Percentiles rank a stretch among this genome's conserved stretches.
Conservation (phyloP, 1,284 basidiomycete genomes). For the Cryptococcus maquisensis region DNA sequence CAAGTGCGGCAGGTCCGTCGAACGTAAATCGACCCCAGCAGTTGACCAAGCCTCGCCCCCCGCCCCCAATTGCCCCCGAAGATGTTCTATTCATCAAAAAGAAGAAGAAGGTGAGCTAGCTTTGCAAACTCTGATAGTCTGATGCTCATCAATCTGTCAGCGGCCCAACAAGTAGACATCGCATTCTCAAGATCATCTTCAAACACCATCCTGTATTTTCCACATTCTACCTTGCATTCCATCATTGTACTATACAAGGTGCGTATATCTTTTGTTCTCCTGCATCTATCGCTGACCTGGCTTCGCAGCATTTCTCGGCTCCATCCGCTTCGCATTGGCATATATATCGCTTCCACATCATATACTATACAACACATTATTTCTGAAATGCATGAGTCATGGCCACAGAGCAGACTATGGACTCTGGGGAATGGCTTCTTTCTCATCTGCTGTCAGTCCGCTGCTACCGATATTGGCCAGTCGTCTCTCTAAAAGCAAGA, state of each 20-base stretch:
- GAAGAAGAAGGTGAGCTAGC: slow-evolving; percentile 39
- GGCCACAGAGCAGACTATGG: background rate
- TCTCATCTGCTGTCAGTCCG: background rate
- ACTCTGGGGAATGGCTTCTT: background rate
- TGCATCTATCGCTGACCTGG: too few species aligned
- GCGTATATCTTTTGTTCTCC: too few species aligned
- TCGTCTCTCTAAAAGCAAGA: background rate
- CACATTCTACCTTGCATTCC: background rate
- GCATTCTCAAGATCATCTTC: background rate
- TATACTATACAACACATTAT: background rate
- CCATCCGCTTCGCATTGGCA: too few species aligned
- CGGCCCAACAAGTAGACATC: background rate
- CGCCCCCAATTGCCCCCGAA: slow-evolving; percentile 23
- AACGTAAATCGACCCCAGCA: too few species aligned
- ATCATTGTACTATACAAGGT: background rate
- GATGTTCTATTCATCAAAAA: slow-evolving; percentile 46
- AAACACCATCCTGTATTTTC: background rate
- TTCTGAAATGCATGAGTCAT: background rate
- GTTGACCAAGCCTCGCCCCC: background rate
- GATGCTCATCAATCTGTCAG: background rate
- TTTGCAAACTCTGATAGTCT: background rate
- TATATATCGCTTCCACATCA: background rate
- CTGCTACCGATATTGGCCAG: background rate
- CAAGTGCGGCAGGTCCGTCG: too few species aligned
- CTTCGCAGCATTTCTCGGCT: too few species aligned